phyloP scores from a whole-genome alignment of 2,329 filamentous ascomycete species.

The Claviceps sp. region DNA sequence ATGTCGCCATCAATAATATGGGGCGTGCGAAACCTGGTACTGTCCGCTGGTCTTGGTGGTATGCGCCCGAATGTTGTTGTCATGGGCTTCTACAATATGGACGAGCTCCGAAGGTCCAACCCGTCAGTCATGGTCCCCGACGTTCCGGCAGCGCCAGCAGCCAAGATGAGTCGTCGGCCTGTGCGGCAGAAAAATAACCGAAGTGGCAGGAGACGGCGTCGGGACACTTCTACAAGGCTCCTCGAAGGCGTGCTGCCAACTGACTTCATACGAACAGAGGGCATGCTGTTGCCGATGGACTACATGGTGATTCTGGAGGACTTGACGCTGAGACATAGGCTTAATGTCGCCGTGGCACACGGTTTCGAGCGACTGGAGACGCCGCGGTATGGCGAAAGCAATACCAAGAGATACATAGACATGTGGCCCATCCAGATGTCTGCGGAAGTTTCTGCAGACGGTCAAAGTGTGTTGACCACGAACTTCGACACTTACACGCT shows the following conservation, averaged over 20 bases:
- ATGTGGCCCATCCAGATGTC: slow-evolving; percentile 93
- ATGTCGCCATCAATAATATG: slow-evolving; percentile 74
- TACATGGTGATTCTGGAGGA: slow-evolving; percentile 80
- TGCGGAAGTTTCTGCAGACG: slow-evolving; percentile 59
- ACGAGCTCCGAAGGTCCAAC: slow-evolving; percentile 52
- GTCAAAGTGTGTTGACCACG: slow-evolving; percentile 59
- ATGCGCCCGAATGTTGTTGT: slow-evolving; percentile 85
- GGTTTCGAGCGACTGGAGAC: slow-evolving; percentile 68
- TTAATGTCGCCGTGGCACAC: slow-evolving; percentile 75
- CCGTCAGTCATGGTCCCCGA: slow-evolving; percentile 45
- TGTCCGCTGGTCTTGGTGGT: slow-evolving; percentile 70
- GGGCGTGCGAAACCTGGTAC: slow-evolving; percentile 70
- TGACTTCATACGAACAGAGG: slow-evolving; percentile 54
- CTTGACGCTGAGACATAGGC: slow-evolving; percentile 59
- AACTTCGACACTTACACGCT: slow-evolving; percentile 84
- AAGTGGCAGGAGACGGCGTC: slow-evolving; percentile 25
- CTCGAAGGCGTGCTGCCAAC: slow-evolving; percentile 51
- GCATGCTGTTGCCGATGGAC: slow-evolving; percentile 53
- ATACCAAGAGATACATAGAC: slow-evolving; percentile 68
- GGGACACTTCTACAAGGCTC: slow-evolving; percentile 41
- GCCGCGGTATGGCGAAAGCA: slow-evolving; percentile 43
- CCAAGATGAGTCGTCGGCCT: slow-evolving; percentile 17
- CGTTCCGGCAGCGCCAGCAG: slow-evolving; percentile 23
- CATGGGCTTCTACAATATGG: slow-evolving; percentile 66
- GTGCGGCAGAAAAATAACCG: slow-evolving; percentile 18